Base-by-base conservation (phyloP, 2,329 filamentous ascomycete genomes). In the Ploettnerulaceae sp. region DNA sequence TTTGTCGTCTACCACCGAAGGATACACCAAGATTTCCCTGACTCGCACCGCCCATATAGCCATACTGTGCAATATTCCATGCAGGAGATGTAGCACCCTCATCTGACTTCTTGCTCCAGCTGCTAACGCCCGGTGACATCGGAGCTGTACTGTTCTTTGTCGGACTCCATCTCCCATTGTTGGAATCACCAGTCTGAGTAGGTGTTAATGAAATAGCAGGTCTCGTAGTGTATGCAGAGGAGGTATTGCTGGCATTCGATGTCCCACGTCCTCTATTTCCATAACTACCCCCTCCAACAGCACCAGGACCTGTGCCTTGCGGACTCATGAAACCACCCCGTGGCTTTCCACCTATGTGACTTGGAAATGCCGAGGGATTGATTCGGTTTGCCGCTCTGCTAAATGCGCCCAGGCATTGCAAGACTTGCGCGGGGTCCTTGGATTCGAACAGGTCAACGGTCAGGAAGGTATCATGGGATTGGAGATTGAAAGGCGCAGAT, bases 11-110 rank as follows among this genome's bases (percentile, higher is more conserved):
- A 14, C 84, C 88, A 46, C 93, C 93, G 67, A 97, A 97, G 8
- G 87, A 81, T 57, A 98, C 89, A 14, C 93, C 93, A 52, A 96
- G 81, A 59, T 95, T 97, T 3, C 89, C 91, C 66, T 98, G 93
- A 61, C 88, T 96, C 20, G 93, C 93, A 38, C 93, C 93, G 48
- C 93, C 93, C 85, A 97, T 93, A 67, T 96, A 98, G 6, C 93
- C 90, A 64, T 98, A 98, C 64, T 98, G 93, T 47, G 90, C 86
- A 58, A 97, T 97, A 64, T 97, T 98, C 93, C 93, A 98, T 1
- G 93, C 93, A 0, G 93, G 93, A 20, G 83, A 76, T 1, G 90
- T 96, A 34, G 75, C 76, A 12, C 79, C 79, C 66, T 96, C 86
- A 57, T 96, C 88, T 45, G 79, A 77, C 66, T 78, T 87, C 65